A percentile compares a stretch with the other conserved stretches of the same genome.
These are phyloP conservation scores for Solanum habrochaites DNA, from an alignment of 257 asterid genomes.

Conservation along the genomic window DNA sequence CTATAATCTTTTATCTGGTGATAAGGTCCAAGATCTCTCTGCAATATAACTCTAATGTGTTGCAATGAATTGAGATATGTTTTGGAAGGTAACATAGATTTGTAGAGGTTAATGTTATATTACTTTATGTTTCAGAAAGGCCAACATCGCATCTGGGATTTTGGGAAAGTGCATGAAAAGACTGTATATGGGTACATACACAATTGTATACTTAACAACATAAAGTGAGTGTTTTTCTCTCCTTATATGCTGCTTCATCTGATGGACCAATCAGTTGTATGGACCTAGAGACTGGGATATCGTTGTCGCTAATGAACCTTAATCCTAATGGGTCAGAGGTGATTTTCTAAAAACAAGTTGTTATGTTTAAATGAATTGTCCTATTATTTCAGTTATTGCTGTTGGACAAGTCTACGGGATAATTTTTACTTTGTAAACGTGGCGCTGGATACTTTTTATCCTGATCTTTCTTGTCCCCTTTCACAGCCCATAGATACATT, in stretches of 20 bases:
- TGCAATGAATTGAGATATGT: background rate
- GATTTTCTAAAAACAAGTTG: background rate
- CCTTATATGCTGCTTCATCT: conserved; percentile 76
- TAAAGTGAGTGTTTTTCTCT: conserved; percentile 54
- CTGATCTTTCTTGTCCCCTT: background rate
- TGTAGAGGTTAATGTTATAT: background rate
- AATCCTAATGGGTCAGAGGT: conserved; percentile 99
- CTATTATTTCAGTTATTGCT: background rate
- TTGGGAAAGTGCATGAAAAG: conserved; percentile 67
- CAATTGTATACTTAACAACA: conserved; percentile 71
- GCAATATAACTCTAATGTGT: background rate
- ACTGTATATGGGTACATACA: conserved; percentile 71
- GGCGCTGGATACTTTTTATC: background rate
- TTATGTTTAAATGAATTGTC: background rate
- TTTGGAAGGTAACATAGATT: background rate
- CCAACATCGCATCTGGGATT: conserved; percentile 98
- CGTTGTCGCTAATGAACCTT: conserved; percentile 60
- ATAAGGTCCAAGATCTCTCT: conserved; percentile 45
- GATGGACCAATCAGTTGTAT: conserved; percentile 90
- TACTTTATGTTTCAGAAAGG: conserved; percentile 57
- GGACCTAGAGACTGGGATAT: conserved; percentile 85
- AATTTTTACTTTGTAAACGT: background rate
- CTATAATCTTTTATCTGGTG: conserved; percentile 83
- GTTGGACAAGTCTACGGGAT: background rate
- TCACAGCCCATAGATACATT: background rate